A percentile compares a stretch with the other conserved stretches of the same genome.
These are phyloP conservation scores for Penicillium cosmopolitanum DNA, from an alignment of 495 filamentous ascomycete genomes.

Conservation along the genomic window DNA sequence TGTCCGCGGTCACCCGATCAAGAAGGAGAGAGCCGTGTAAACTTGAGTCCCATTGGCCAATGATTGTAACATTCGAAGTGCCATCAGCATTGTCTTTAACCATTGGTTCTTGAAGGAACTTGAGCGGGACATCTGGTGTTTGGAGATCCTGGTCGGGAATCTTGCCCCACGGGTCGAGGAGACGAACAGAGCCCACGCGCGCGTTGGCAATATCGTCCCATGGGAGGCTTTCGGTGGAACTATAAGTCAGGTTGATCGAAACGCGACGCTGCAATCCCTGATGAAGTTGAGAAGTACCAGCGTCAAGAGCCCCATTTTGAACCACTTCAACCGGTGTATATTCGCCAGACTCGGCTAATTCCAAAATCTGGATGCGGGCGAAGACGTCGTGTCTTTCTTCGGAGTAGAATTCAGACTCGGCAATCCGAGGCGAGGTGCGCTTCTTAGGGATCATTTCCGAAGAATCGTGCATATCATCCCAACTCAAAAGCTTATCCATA, in stretches of 20 bases:
- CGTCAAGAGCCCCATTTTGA: constrained; percentile 78
- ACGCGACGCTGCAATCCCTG: constrained; percentile 93
- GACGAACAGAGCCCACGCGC: constrained; percentile 75
- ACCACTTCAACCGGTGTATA: constrained; percentile 93
- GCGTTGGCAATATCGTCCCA: constrained; percentile 81
- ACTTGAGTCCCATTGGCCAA: constrained; percentile 96
- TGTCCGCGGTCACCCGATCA: constrained; percentile 86
- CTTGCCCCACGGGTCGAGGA: constrained; percentile 84
- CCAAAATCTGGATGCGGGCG: constrained; percentile 80
- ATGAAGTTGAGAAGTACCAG: constrained; percentile 89
- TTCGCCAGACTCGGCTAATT: constrained; percentile 86
- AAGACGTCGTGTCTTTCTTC: constrained; percentile 95
- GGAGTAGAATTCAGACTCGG: constrained; percentile 88
- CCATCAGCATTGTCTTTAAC: constrained; percentile 86
- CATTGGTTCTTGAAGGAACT: constrained; percentile 71
- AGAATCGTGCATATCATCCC: constrained; percentile 94
- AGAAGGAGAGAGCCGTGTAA: constrained; percentile 87
- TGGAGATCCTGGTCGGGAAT: constrained; percentile 75
- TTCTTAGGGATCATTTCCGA: constrained; percentile 54
- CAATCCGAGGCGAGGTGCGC: constrained; percentile 71
- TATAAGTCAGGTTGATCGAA: constrained; percentile 82
- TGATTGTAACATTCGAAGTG: constrained; percentile 81
- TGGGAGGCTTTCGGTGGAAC: constrained; percentile 80
- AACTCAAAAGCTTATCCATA: constrained; percentile 94
- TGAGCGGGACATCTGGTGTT: constrained; percentile 73